Conservation (phyloP, 2,329 filamentous ascomycete genomes). For the Periglandula ipomoeae region DNA sequence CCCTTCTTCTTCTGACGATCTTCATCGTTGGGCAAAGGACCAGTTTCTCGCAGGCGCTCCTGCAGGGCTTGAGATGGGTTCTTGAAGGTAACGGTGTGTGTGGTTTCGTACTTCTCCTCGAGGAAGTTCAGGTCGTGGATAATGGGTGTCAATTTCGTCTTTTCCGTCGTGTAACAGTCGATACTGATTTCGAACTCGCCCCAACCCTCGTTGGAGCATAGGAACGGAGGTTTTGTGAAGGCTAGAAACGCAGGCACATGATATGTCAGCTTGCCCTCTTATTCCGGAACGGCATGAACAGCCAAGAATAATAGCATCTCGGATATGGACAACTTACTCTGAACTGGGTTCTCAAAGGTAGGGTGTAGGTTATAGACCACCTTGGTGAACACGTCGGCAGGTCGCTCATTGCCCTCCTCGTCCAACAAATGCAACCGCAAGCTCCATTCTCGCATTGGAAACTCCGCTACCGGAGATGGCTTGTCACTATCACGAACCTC, state of each 20-base stretch:
- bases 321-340: slow-evolving; percentile 52
- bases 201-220: slow-evolving; percentile 91
- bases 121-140: slow-evolving; percentile 89
- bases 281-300: neutral
- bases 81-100: slow-evolving; percentile 76
- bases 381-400: slow-evolving; percentile 82
- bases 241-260: slow-evolving; percentile 33
- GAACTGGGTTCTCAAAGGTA: slow-evolving; percentile 77
- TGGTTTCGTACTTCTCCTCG: slow-evolving; percentile 69
- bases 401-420: slow-evolving; percentile 73
- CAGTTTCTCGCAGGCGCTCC: slow-evolving; percentile 70
- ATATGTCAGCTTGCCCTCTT: neutral
- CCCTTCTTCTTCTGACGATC: slow-evolving; percentile 51
- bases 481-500: slow-evolving; percentile 50
- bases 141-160: slow-evolving; percentile 67
- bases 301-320: neutral
- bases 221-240: slow-evolving; percentile 78
- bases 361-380: slow-evolving; percentile 90
- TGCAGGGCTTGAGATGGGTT: slow-evolving; percentile 86
- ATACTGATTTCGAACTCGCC: slow-evolving; percentile 97
- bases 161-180: slow-evolving; percentile 72
- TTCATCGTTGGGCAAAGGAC: slow-evolving; percentile 71
- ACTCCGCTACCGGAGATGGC: slow-evolving; percentile 73
- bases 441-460: slow-evolving; percentile 88
- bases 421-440: slow-evolving; percentile 80